Conservation (phyloP, 2,329 filamentous ascomycete genomes). For the Aaosphaeria pasadenensis region DNA sequence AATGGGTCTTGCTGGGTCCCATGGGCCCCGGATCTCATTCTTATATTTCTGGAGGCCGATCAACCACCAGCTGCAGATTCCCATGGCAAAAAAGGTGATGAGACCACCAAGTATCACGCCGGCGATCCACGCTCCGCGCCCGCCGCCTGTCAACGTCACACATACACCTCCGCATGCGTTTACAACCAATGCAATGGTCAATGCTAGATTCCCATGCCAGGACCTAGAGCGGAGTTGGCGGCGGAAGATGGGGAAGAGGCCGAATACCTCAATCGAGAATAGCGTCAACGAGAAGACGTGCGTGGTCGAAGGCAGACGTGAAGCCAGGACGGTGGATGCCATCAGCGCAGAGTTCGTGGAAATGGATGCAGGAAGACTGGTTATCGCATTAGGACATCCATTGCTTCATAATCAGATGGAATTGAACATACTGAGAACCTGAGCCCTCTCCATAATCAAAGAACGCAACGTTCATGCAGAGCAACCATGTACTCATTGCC, state of each 20-base stretch:
- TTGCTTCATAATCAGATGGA: conserved; percentile 7
- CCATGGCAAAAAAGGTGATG: conserved; percentile 75
- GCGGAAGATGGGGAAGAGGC: conserved; percentile 95
- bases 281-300: conserved; percentile 94
- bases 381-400: neutral
- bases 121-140: conserved; percentile 59
- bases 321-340: conserved; percentile 92
- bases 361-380: conserved; percentile 68
- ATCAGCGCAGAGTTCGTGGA: conserved; percentile 96
- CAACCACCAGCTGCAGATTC: conserved; percentile 95
- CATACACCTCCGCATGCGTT: conserved; percentile 77
- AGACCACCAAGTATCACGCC: conserved; percentile 76
- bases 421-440: conserved; percentile 45
- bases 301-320: conserved; percentile 80
- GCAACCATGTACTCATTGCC: conserved; percentile 91
- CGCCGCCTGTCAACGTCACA: conserved; percentile 52
- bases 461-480: conserved; percentile 95
- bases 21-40: conserved; percentile 96
- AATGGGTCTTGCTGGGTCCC: conserved; percentile 90
- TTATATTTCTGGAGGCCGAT: conserved; percentile 98
- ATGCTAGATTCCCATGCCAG: conserved; percentile 73
- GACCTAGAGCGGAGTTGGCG: conserved; percentile 79
- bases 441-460: conserved; percentile 86
- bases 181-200: conserved; percentile 74
- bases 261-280: conserved; percentile 96